Evolutionary conservation across 140 eudicot species (phyloP).

Genomic region (Erigeron philadelphicus): DNA sequence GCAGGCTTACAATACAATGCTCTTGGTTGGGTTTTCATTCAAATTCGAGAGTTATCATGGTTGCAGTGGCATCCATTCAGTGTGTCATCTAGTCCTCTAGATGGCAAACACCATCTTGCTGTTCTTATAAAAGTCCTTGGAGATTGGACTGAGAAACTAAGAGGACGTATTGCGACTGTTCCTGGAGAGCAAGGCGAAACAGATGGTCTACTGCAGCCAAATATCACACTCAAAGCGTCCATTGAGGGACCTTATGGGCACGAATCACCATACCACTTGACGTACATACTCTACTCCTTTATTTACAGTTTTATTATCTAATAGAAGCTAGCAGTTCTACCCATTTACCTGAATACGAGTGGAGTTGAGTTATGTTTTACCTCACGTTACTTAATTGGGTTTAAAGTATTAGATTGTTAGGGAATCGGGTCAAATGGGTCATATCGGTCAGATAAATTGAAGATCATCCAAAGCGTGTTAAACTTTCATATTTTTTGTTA

Average conservation of each 20-base stretch:
- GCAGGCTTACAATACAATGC: conserved; percentile 76
- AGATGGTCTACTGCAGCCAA: conserved; percentile 28
- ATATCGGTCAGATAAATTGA: too few relatives aligned
- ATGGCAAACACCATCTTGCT: conserved; percentile 63
- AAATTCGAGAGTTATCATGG: conserved; percentile 71
- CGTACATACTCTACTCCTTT: conserved; percentile 36
- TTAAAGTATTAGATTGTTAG: too few relatives aligned
- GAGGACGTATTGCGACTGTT: conserved; percentile 33
- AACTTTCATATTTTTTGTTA: too few relatives aligned
- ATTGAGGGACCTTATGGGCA: conserved; percentile 94
- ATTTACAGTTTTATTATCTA: background rate
- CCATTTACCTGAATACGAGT: too few relatives aligned
- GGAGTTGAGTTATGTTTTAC: too few relatives aligned
- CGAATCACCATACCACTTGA: conserved; percentile 76
- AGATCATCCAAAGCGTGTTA: too few relatives aligned
- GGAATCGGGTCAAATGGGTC: too few relatives aligned
- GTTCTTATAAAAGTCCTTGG: conserved; percentile 91
- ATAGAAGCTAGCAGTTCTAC: too few relatives aligned
- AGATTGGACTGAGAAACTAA: conserved; percentile 73
- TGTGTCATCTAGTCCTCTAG: conserved; percentile 86
- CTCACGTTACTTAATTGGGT: too few relatives aligned
- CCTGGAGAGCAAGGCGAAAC: conserved; percentile 28
- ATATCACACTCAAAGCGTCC: conserved; percentile 48
- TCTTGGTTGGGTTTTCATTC: conserved; percentile 72
- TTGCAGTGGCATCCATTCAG: conserved; percentile 96